Conservation (phyloP, 2,329 filamentous ascomycete species). For the Penicillium sp. region DNA sequence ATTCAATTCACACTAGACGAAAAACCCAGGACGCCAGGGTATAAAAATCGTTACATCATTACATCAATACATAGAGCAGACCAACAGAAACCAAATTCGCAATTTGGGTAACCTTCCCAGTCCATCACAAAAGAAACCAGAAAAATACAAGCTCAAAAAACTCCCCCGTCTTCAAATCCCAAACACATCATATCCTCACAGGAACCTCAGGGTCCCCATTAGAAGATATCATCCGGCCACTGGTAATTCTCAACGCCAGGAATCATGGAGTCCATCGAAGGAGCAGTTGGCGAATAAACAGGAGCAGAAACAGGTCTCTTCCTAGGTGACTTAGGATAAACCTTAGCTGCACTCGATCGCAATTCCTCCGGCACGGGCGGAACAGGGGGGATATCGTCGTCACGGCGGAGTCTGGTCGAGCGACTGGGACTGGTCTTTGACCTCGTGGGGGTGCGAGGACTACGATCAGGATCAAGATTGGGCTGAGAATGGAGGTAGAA, state of each 20-base stretch:
- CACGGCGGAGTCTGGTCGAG: constrained; percentile 13
- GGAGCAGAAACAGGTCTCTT: constrained; percentile 17
- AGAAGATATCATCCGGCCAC: constrained; percentile 50
- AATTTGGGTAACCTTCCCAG: not conserved
- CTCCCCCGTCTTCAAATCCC: not conserved
- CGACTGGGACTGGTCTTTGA: constrained; percentile 19
- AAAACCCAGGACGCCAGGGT: constrained; percentile 15
- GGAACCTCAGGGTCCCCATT: constrained; percentile 7
- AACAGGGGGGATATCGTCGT: constrained; percentile 42
- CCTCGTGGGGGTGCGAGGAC: constrained; percentile 16
- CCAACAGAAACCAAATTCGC: constrained; percentile 1
- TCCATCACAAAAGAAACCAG: not conserved
- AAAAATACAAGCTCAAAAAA: not conserved
- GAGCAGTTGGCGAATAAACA: constrained; percentile 6
- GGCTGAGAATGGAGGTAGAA: constrained; percentile 26
- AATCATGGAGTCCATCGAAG: constrained; percentile 8
- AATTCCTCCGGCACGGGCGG: constrained; percentile 42
- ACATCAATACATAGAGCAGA: constrained; percentile 11
- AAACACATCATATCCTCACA: not conserved
- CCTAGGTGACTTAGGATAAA: constrained; percentile 24
- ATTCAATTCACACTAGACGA: not conserved
- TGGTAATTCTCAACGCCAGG: constrained; percentile 33
- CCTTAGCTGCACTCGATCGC: constrained; percentile 29
- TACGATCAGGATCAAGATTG: constrained; percentile 24
- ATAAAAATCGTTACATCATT: constrained; percentile 25